These are phyloP conservation scores for Fistulifera solaris DNA, from an alignment of 108 stramenopile genomes.

Conservation along the genomic window DNA sequence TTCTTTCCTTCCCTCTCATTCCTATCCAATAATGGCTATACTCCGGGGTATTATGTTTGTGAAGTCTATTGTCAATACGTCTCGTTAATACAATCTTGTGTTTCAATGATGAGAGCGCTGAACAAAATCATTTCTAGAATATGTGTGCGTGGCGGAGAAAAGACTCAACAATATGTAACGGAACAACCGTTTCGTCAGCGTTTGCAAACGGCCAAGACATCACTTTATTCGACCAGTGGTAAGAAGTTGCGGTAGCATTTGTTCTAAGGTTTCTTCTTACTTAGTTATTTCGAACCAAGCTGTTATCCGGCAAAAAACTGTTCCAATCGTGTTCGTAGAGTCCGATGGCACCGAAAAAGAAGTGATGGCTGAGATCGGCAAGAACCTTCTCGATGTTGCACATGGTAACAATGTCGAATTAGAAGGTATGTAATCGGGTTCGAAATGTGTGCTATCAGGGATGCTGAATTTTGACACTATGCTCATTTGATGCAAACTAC, in stretches of 20 bases:
- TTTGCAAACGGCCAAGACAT: no score
- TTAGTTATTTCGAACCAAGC: background rate
- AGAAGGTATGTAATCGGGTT: conserved; percentile 38
- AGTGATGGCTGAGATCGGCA: conserved; percentile 64
- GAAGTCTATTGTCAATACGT: no score
- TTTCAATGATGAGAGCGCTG: no score
- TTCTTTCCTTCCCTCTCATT: no score
- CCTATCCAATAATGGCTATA: no score
- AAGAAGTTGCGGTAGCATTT: background rate
- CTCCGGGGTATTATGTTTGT: no score
- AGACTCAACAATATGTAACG: no score
- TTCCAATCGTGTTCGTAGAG: conserved; percentile 57
- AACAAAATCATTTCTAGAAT: no score
- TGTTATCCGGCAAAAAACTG: conserved; percentile 12
- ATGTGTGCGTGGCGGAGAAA: no score
- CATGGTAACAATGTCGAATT: conserved; percentile 85
- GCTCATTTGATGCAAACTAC: background rate
- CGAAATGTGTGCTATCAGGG: background rate
- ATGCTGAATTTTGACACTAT: no score
- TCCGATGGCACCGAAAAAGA: conserved; percentile 52
- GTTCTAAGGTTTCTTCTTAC: conserved; percentile 7
- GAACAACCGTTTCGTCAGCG: no score
- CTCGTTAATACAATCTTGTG: no score
- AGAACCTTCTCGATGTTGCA: conserved; percentile 69
- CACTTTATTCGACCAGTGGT: background rate